Conservation (phyloP, 106 monocot species). For the Dendrobium catenatum region DNA sequence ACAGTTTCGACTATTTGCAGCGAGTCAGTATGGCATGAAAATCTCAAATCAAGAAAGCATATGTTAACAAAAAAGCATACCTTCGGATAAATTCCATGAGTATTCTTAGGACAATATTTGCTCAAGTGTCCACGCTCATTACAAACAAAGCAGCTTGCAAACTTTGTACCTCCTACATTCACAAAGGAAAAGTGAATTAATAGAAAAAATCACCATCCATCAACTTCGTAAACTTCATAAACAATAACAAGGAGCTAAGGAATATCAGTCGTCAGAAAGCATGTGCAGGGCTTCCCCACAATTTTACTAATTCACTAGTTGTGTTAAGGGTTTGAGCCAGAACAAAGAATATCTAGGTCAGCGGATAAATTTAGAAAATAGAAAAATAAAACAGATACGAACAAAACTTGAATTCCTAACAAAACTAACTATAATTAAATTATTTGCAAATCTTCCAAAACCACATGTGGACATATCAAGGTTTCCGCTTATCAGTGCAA, state of each 20-base stretch:
- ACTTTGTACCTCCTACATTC: conserved; percentile 81
- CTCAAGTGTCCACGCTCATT: conserved; percentile 84
- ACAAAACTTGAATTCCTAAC: background rate
- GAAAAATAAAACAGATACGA: background rate
- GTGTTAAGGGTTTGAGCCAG: background rate
- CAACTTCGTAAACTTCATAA: background rate
- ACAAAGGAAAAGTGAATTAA: conserved; percentile 2
- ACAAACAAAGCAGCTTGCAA: conserved; percentile 89
- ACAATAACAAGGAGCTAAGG: background rate
- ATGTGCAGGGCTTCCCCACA: background rate
- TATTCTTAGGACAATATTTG: conserved; percentile 87
- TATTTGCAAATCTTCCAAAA: background rate
- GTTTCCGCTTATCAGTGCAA: background rate
- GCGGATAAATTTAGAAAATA: background rate
- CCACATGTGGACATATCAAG: background rate
- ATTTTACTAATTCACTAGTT: background rate
- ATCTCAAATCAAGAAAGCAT: background rate
- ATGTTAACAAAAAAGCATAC: conserved; percentile 6
- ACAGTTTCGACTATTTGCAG: background rate
- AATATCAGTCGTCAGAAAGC: background rate
- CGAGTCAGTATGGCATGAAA: background rate
- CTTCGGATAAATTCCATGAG: conserved; percentile 95
- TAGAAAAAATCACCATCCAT: background rate
- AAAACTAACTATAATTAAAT: background rate
- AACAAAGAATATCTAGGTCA: background rate